These are phyloP conservation scores for Clitopilus passeckerianus DNA, from an alignment of 768 basidiomycete species.

Conservation along the genomic window DNA sequence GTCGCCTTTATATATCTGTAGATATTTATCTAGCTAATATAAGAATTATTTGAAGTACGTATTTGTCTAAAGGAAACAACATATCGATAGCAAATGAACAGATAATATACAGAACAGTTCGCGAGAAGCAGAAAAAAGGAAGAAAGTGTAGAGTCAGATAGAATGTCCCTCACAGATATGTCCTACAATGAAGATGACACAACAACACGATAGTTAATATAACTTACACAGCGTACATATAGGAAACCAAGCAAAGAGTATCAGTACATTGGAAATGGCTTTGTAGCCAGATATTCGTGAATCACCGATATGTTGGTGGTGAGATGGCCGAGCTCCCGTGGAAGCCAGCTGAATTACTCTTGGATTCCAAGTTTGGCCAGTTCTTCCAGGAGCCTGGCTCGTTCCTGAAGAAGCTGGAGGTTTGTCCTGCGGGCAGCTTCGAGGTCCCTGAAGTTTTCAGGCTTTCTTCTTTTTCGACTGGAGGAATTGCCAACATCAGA, in stretches of 20 bases:
- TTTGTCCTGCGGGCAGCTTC: conserved; percentile 32
- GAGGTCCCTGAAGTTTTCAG: background rate
- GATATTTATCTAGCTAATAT: background rate
- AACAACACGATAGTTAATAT: background rate
- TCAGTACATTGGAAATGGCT: background rate
- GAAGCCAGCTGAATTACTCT: too few species aligned
- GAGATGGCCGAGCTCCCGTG: too few species aligned
- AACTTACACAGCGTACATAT: background rate
- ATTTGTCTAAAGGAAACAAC: background rate
- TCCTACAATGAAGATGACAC: background rate
- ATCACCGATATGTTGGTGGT: too few species aligned
- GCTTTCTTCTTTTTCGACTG: background rate
- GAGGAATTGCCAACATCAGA: background rate
- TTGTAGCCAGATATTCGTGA: too few species aligned
- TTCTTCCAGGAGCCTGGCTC: conserved; percentile 50
- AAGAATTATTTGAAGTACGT: background rate
- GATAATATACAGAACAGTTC: too few species aligned
- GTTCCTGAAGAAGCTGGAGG: conserved; percentile 49
- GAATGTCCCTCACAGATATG: too few species aligned
- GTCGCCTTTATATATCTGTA: background rate
- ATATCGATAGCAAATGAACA: background rate
- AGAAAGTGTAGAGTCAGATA: too few species aligned
- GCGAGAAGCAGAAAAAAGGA: too few species aligned
- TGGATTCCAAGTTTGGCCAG: conserved; percentile 36
- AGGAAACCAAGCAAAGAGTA: background rate